Base-by-base conservation (phyloP, 768 basidiomycete species). In the Clavulina sp. region DNA sequence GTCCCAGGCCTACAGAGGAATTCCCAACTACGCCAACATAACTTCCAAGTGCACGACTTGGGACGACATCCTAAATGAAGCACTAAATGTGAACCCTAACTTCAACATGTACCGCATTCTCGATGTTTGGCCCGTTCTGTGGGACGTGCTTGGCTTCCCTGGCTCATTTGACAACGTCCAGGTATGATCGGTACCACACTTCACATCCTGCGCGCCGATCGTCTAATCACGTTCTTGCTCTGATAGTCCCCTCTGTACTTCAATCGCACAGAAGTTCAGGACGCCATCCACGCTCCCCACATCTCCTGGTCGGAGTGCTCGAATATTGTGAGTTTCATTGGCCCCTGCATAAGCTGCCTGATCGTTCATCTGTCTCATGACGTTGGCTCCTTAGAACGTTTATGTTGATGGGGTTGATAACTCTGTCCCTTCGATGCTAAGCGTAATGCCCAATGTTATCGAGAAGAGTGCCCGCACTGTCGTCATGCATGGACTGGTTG, bases 111-210 rank as follows among this genome's bases (percentile, higher is more conserved):
- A 85, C 60, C 73, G 79, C 21, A 81, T 85, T 51, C 81, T 82
- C 63, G 81, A 84, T 28, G 38, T 24, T 49, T 1, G 16, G 3
- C 18, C 6, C 3, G 19, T 44, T 3, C 24, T 49, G 44, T 34
- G 3, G 40, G 82, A 84, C 54, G 81, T 84, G 4, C 77, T 84
- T 29, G 82, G 81, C n/a, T 84, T 80, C 71, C 81, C 82, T 76
- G 81, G 58, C 75, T 61, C 1, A 6, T 30, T 1, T 44, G 31
- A 73, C 75, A 58, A 62, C 75, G 54, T 76, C 75, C 54, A 63
- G 75, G 30, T 75, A 75, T 59, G 75, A 75, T 63, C 75, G 75
- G 41, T 19, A 50, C 50, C 56, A 24, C 58, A 79, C 77, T 2
- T 51, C 13, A 18, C 43, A 65, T 41, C 21, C 31, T 57, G 56